phyloP scores from a whole-genome alignment of 2,329 filamentous ascomycete species.

The Domatiomyces globalis region DNA sequence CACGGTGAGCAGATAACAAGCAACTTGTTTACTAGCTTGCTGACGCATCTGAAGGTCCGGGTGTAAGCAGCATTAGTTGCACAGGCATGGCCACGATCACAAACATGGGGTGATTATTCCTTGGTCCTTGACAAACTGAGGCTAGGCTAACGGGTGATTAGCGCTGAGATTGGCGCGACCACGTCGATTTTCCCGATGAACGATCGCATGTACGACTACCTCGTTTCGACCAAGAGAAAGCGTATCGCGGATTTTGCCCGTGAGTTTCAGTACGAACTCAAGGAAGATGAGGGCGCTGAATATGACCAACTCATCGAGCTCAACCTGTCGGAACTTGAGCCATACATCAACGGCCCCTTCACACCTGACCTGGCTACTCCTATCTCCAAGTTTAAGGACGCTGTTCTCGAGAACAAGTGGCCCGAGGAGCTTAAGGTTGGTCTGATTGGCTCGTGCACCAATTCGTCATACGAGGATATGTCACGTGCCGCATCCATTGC shows the following conservation, averaged over 20 bases:
- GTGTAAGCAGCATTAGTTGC: slow-evolving; percentile 57
- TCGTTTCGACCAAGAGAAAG: slow-evolving; percentile 75
- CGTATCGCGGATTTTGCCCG: slow-evolving; percentile 84
- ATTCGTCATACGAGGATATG: slow-evolving; percentile 84
- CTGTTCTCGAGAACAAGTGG: slow-evolving; percentile 89
- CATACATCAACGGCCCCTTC: slow-evolving; percentile 97
- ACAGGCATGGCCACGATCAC: slow-evolving; percentile 81
- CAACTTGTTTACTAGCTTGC: slow-evolving; percentile 1
- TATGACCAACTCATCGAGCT: slow-evolving; percentile 96
- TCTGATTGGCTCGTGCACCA: slow-evolving; percentile 96
- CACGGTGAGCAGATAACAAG: slow-evolving; percentile 22
- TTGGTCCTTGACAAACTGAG: background rate
- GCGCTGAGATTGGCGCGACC: slow-evolving; percentile 54
- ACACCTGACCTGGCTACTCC: slow-evolving; percentile 95
- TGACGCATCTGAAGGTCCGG: slow-evolving; percentile 40
- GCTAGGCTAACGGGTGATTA: slow-evolving; percentile 33
- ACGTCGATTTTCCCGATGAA: slow-evolving; percentile 97
- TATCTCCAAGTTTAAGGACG: slow-evolving; percentile 92
- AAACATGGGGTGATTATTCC: slow-evolving; percentile 28
- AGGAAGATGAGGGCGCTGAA: slow-evolving; percentile 75
- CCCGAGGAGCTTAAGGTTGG: slow-evolving; percentile 93
- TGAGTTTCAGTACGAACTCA: slow-evolving; percentile 69
- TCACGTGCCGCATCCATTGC: slow-evolving; percentile 82
- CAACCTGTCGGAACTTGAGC: slow-evolving; percentile 87
- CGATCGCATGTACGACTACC: slow-evolving; percentile 94